Base-by-base conservation (phyloP, 495 filamentous ascomycete species). In the Podospora conica region DNA sequence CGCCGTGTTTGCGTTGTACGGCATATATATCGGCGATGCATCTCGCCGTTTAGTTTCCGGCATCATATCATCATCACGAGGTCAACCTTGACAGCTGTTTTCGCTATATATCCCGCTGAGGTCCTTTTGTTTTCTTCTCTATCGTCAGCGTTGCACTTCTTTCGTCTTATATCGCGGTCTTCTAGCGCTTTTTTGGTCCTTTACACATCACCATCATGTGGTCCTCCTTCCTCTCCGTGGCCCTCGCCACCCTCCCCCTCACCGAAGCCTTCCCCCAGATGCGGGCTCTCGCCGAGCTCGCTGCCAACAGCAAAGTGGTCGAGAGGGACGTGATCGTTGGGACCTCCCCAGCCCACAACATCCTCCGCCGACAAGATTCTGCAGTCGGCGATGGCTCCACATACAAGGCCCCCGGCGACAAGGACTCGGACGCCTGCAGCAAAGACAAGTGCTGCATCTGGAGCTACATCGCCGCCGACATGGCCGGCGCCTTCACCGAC, bases 361-460 rank as follows among this genome's bases (percentile, higher is more conserved):
- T 61, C 18, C 9, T 61, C 20, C 20, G 23, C 12, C 25, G 31
- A 23, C 23, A 20, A 40, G 28, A 20, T 9, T 53, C 28, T 0
- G 59, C 27, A 7, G 40, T 29, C 3, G 31, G 15, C 3, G 59
- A 48, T n/a, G 40, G 40, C 8, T 20, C 61, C 11, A 29, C 48
- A 27, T 63, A 63, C 61, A 63, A 9, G 3, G 5, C 61, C 15
- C 61, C 61, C 23, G 61, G 61, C 3, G 33, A 15, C 9, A 29
- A 27, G 11, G 61, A 33, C 22, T 63, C 61, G 25, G 61, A 63
- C 9, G 48, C 61, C 11, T 63, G 61, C 61, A 5, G 25, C 9
- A 55, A 54, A 23, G 61, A 63, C 61, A 63, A 22, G 23, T 63
- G 61, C 61, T 63, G 61, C 53, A 55, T 63, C 53, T 63, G 61